These are phyloP conservation scores for Plantago coronopus DNA, from an alignment of 305 asterid species.

Conservation along the genomic window DNA sequence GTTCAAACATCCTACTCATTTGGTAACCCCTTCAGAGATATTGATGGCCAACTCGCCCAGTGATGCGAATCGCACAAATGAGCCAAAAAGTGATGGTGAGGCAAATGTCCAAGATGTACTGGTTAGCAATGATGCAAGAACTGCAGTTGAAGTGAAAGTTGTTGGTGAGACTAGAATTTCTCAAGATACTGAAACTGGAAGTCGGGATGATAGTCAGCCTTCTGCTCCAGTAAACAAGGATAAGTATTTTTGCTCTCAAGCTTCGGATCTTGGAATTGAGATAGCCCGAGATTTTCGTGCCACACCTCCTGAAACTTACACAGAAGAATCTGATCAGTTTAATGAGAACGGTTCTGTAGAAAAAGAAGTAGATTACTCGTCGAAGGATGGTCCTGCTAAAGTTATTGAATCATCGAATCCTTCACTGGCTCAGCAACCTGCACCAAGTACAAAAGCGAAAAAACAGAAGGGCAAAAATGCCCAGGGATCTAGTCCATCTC, in stretches of 20 bases:
- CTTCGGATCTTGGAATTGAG: conserved; percentile 72
- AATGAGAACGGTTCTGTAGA: conserved; percentile 42
- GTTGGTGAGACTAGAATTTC: conserved; percentile 55
- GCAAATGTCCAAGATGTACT: conserved; percentile 54
- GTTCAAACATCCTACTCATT: conserved; percentile 90
- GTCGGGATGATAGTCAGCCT: conserved; percentile 48
- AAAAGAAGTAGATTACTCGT: conserved; percentile 40
- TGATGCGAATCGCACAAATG: conserved; percentile 49
- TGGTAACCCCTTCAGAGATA: conserved; percentile 88
- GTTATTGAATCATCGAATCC: conserved; percentile 38
- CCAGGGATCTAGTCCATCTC: conserved; percentile 48
- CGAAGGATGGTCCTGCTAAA: conserved; percentile 42
- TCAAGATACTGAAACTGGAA: conserved; percentile 47
- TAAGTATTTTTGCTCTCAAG: conserved; percentile 73
- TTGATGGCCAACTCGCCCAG: conserved; percentile 71
- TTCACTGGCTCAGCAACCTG: conserved; percentile 36
- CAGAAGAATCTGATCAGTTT: conserved; percentile 60
- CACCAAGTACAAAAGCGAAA: conserved; percentile 56
- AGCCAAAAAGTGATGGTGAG: conserved; percentile 52
- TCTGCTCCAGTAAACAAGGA: conserved; percentile 61
- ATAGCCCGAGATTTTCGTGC: conserved; percentile 66
- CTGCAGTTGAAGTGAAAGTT: conserved; percentile 63
- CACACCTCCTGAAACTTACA: conserved; percentile 52
- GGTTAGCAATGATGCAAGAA: conserved; percentile 44
- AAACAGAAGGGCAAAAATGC: conserved; percentile 68